Percentiles rank a stretch among this genome's conserved stretches.
Evolutionary conservation across 345 rosid species (phyloP).

Genomic region (Syzygium aromaticum): DNA sequence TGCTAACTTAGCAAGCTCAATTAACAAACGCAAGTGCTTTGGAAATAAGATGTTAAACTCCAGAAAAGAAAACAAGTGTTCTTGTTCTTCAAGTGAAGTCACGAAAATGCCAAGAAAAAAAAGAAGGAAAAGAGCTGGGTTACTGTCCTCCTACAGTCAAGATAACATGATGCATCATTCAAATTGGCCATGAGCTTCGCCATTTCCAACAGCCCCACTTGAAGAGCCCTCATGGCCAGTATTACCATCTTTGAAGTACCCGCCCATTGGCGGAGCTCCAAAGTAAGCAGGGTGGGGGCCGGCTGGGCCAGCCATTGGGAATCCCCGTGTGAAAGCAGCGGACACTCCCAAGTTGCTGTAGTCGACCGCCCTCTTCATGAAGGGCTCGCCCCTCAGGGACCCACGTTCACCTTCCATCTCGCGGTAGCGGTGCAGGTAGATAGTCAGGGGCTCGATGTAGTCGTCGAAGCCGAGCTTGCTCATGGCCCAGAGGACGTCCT

Average conservation of each 20-base stretch:
- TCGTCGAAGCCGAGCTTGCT: constrained; percentile 90
- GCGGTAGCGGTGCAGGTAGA: constrained; percentile 73
- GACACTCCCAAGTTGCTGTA: constrained; percentile 20
- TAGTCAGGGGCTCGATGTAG: constrained; percentile 69
- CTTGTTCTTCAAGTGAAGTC: background rate
- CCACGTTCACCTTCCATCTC: constrained; percentile 67
- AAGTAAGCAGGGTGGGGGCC: constrained; percentile 42
- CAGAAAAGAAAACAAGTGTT: background rate
- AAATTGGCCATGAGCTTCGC: constrained; percentile 12
- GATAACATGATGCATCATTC: constrained; percentile 8
- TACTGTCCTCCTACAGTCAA: background rate
- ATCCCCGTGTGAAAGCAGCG: constrained; percentile 29
- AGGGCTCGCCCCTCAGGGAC: constrained; percentile 35
- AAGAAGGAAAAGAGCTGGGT: background rate
- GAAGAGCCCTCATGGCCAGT: constrained; percentile 11
- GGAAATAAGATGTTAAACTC: background rate
- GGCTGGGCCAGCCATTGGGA: constrained; percentile 32
- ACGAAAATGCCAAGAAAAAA: background rate
- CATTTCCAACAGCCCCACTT: constrained; percentile 8
- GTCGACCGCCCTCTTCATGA: constrained; percentile 46
- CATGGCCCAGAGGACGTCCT: constrained; percentile 92
- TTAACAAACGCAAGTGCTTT: background rate
- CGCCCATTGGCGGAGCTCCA: constrained; percentile 12
- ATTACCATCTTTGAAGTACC: constrained; percentile 23
- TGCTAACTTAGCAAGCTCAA: too few species aligned